Evolutionary conservation across 169 alveolate species (phyloP), one percentile per base, ranked within the genome.

Genomic region (Sarcocystis neurona): DNA sequence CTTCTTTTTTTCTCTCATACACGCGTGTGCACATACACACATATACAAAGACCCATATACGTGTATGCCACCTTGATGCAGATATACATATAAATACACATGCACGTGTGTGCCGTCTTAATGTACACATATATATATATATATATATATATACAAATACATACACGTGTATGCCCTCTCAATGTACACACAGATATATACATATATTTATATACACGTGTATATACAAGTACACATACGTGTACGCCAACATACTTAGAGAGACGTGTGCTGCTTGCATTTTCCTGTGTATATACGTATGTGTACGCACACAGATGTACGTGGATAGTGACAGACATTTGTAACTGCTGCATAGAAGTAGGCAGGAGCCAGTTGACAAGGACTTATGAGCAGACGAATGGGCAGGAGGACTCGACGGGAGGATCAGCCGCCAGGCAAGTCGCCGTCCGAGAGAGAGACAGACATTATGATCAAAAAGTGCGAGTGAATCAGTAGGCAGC

Each of bases 61-160:
- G n/a, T n/a, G n/a, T n/a, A n/a, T n/a, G n/a, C n/a, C n/a, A n/a
- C n/a, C n/a, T n/a, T n/a, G n/a, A n/a, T n/a, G n/a, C n/a, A n/a
- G n/a, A n/a, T n/a, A n/a, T n/a, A n/a, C n/a, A n/a, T n/a, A n/a
- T n/a, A n/a, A n/a, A n/a, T n/a, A n/a, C n/a, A n/a, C n/a, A n/a
- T 1, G 32, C 32, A n/a, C 70, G n/a, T 58, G 5, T 58, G 43
- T n/a, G 41, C 75, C 2, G 41, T 1, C 27, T 6, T 18, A 4
- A 10, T n/a, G 32, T 4, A 63, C 0, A 63, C 43, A 63, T n/a
- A 63, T n/a, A 63, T 27, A 63, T n/a, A 63, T n/a, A 63, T 63
- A 63, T 63, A 63, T 18, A 63, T 63, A 63, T 63, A 63, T 63
- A 63, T n/a, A 63, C 32, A 63, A 30, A 10, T 63, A 58, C 70